phyloP scores from a whole-genome alignment of 2,329 filamentous ascomycete species.

The Neofusicoccum cordaticola region DNA sequence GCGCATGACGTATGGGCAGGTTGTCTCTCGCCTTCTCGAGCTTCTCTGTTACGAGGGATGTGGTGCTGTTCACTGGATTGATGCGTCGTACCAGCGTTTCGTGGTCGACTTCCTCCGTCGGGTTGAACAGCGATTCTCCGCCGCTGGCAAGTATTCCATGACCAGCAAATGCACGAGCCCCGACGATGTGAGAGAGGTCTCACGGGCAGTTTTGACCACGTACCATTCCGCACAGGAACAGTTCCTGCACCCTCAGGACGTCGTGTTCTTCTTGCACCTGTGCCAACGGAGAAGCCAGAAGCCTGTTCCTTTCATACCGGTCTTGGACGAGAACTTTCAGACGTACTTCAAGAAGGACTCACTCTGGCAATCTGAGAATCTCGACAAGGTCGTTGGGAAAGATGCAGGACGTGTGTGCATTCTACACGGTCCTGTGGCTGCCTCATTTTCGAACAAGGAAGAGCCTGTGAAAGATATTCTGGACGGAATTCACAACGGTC shows the following conservation, averaged over 20 bases:
- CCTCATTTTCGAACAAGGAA: constrained; percentile 24
- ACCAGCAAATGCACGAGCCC: background rate
- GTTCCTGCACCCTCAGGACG: constrained; percentile 21
- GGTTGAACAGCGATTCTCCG: constrained; percentile 19
- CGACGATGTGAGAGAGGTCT: background rate
- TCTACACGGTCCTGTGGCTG: constrained; percentile 38
- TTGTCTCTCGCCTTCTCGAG: constrained; percentile 82
- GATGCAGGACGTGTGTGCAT: constrained; percentile 36
- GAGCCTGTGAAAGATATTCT: constrained; percentile 23
- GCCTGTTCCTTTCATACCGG: constrained; percentile 37
- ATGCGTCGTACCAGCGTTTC: constrained; percentile 71
- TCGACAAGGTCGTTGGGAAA: constrained; percentile 34
- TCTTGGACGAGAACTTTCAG: constrained; percentile 37
- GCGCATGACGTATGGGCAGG: constrained; percentile 92
- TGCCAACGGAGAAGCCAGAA: constrained; percentile 34
- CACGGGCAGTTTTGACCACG: background rate
- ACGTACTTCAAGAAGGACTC: constrained; percentile 43
- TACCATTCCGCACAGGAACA: background rate
- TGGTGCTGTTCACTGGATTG: constrained; percentile 72
- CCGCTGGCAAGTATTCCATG: constrained; percentile 1
- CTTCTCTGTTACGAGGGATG: constrained; percentile 91
- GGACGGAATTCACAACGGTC: constrained; percentile 20
- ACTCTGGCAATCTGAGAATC: constrained; percentile 40
- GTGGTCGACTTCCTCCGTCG: constrained; percentile 83
- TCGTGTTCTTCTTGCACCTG: constrained; percentile 29